These are phyloP conservation scores for Rosellinia necatrix DNA, from an alignment of 2,329 filamentous ascomycete species.

Conservation along the genomic window DNA sequence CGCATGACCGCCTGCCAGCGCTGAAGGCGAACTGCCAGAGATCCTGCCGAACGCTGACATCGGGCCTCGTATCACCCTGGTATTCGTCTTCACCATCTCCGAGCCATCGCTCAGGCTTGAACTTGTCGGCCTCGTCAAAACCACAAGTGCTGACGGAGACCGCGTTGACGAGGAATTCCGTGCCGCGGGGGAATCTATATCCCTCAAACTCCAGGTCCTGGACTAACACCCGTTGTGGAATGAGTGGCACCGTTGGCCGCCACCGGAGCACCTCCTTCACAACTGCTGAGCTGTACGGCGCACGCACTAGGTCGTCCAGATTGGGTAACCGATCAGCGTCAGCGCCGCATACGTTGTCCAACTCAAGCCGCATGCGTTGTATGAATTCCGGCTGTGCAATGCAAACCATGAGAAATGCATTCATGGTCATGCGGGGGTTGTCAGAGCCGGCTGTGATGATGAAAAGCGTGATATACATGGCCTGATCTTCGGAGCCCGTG, in stretches of 20 bases:
- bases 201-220: conserved; percentile 52
- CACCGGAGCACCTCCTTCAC: conserved; percentile 53
- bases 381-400: conserved; percentile 42
- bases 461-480: conserved; percentile 46
- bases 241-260: conserved; percentile 46
- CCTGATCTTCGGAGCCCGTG: conserved; percentile 41
- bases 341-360: conserved; percentile 50
- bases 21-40: conserved; percentile 23
- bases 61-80: not conserved
- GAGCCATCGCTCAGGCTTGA: conserved; percentile 27
- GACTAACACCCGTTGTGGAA: conserved; percentile 45
- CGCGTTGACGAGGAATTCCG: conserved; percentile 47
- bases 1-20: conserved; percentile 20
- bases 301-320: conserved; percentile 45
- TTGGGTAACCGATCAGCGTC: conserved; percentile 44
- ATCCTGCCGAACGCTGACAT: conserved; percentile 2
- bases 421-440: conserved; percentile 47
- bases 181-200: conserved; percentile 50
- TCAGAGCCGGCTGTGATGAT: conserved; percentile 50
- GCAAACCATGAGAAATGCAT: conserved; percentile 39
- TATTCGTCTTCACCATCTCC: not conserved
- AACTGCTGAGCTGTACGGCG: conserved; percentile 49
- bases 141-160: conserved; percentile 40
- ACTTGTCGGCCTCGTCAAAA: conserved; percentile 10
- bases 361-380: conserved; percentile 45